These are phyloP conservation scores for Amanita brunnescens DNA, from an alignment of 768 basidiomycete species.

Conservation along the genomic window DNA sequence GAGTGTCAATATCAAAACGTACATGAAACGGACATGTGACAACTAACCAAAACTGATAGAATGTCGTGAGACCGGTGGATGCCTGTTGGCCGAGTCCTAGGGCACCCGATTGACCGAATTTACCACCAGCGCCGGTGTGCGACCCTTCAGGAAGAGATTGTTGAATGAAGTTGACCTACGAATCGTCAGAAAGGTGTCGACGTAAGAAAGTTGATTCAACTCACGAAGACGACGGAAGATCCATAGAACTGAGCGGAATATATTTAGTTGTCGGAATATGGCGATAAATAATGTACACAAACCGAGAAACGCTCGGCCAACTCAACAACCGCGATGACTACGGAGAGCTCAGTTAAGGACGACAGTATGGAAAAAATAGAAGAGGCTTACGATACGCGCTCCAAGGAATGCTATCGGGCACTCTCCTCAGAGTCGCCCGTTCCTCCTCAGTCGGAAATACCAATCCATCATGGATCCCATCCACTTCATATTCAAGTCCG, in stretches of 20 bases:
- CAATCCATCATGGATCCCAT: conserved; percentile 38
- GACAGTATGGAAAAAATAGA: background rate
- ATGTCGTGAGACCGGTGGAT: conserved; percentile 63
- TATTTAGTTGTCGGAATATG: background rate
- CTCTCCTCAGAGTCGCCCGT: conserved; percentile 44
- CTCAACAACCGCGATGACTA: conserved; percentile 61
- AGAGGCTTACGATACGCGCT: conserved; percentile 40
- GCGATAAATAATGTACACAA: conserved; percentile 10
- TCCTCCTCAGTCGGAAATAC: conserved; percentile 62
- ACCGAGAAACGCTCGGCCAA: conserved; percentile 71
- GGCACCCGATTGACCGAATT: conserved; percentile 54
- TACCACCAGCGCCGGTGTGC: conserved; percentile 51
- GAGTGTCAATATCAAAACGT: background rate
- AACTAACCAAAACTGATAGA: conserved; percentile 61
- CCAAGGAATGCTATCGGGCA: conserved; percentile 54
- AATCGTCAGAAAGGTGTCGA: background rate
- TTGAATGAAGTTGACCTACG: conserved; percentile 71
- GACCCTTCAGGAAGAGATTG: conserved; percentile 58
- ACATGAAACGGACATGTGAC: conserved; percentile 7
- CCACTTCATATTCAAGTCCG: conserved; percentile 6
- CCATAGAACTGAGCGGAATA: conserved; percentile 30
- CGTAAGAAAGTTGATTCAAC: conserved; percentile 7
- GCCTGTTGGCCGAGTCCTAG: conserved; percentile 60
- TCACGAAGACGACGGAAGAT: conserved; percentile 41
- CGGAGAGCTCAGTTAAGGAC: background rate